Conservation (phyloP, 768 basidiomycete genomes). For the Sarcodon aspratus region DNA sequence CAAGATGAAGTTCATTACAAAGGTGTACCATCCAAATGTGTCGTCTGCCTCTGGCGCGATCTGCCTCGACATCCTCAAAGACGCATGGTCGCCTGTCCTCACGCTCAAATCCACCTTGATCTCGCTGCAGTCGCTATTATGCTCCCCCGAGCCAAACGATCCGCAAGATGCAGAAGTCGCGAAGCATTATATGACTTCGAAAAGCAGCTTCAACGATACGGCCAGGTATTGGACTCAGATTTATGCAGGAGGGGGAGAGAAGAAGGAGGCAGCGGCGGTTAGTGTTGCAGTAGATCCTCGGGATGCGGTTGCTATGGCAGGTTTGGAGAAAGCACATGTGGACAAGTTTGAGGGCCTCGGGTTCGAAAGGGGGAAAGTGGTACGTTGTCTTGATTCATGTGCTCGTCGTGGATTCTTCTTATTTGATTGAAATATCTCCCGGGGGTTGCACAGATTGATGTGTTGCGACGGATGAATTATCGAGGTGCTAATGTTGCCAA, state of each 20-base stretch:
- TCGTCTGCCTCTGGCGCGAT: conserved; percentile 92
- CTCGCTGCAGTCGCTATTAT: conserved; percentile 85
- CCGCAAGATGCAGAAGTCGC: conserved; percentile 98
- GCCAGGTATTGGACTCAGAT: conserved; percentile 90
- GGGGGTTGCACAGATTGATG: conserved; percentile 56
- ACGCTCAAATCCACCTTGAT: conserved; percentile 95
- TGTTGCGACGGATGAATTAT: conserved; percentile 81
- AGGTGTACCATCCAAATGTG: conserved; percentile 93
- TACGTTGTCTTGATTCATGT: conserved; percentile 29
- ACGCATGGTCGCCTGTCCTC: conserved; percentile 92
- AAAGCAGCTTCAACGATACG: conserved; percentile 80
- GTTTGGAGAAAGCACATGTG: conserved; percentile 75
- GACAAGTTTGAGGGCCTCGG: conserved; percentile 76
- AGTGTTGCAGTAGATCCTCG: conserved; percentile 18
- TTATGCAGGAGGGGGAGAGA: conserved; percentile 71
- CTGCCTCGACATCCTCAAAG: conserved; percentile 81
- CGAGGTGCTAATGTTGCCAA: conserved; percentile 71
- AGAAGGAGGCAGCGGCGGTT: conserved; percentile 21
- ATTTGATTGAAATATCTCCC: background rate
- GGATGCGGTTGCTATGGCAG: conserved; percentile 57
- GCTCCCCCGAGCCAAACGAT: conserved; percentile 90
- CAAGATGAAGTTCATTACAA: conserved; percentile 98
- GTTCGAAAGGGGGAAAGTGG: conserved; percentile 76
- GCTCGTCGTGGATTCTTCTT: background rate
- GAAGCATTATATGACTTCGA: conserved; percentile 89